These are phyloP conservation scores for Actinidia polygama DNA, from an alignment of 179 eudicot species.

Conservation along the genomic window DNA sequence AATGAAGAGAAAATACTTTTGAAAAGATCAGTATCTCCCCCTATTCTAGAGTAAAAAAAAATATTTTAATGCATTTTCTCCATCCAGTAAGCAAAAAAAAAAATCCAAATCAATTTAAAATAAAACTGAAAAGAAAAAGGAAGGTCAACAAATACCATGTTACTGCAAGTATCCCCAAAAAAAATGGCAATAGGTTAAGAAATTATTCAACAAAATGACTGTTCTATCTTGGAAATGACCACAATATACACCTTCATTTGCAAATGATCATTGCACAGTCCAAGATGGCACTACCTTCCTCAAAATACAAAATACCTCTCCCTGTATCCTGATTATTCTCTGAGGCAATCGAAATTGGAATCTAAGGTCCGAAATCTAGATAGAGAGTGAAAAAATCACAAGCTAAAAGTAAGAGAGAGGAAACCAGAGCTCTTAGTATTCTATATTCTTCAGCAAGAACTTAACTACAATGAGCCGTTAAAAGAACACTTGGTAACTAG, in stretches of 20 bases:
- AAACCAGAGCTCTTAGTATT: no score
- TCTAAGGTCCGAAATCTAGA: no score
- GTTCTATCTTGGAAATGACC: neutral
- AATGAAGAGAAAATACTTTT: neutral
- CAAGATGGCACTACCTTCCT: neutral
- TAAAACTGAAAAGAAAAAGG: neutral
- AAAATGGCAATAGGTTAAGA: neutral
- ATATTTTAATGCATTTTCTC: no score
- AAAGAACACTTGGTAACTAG: no score
- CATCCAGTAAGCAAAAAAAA: neutral
- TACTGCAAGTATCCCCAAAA: constrained; percentile 1
- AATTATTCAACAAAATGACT: neutral
- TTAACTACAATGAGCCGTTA: no score
- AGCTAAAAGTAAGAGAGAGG: no score
- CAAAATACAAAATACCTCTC: neutral
- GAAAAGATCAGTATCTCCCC: neutral
- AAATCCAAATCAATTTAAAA: neutral
- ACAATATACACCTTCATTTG: neutral
- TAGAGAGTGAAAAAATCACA: no score
- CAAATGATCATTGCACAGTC: neutral
- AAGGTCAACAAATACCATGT: neutral
- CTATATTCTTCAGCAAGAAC: no score
- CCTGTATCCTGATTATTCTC: no score
- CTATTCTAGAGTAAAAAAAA: neutral
- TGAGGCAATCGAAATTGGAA: no score